Conservation (phyloP, 768 basidiomycete genomes). For the Russula sp. region DNA sequence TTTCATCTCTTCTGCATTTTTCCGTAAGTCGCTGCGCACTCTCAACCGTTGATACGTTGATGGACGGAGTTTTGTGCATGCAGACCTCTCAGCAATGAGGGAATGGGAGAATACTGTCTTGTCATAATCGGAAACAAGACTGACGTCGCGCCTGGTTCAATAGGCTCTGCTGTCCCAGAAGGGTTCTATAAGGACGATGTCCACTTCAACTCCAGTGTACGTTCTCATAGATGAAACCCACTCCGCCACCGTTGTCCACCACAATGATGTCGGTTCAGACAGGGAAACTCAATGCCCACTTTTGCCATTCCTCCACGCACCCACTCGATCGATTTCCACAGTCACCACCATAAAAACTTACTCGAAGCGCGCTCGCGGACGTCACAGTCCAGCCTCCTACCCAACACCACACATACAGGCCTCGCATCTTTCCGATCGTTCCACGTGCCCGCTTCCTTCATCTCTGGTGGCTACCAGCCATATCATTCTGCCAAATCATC, state of each 20-base stretch:
- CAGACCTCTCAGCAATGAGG: slow-evolving; percentile 65
- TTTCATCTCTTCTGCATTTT: too few relatives aligned
- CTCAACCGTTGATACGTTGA: slow-evolving; percentile 73
- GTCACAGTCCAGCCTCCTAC: slow-evolving; percentile 40
- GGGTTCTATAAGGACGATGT: too few relatives aligned
- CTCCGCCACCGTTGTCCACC: too few relatives aligned
- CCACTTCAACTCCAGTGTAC: too few relatives aligned
- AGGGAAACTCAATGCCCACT: neutral
- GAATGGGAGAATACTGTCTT: slow-evolving; percentile 61
- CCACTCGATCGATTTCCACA: slow-evolving; percentile 38
- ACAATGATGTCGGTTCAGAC: slow-evolving; percentile 27
- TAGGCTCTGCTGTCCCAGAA: too few relatives aligned
- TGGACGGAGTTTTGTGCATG: slow-evolving; percentile 71
- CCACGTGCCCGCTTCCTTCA: slow-evolving; percentile 77
- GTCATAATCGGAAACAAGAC: slow-evolving; percentile 74
- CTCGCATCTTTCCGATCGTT: slow-evolving; percentile 68
- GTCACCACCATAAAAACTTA: slow-evolving; percentile 34
- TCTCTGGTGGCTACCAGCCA: slow-evolving; percentile 57
- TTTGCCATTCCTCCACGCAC: slow-evolving; percentile 32
- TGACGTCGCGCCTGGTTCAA: slow-evolving; percentile 48
- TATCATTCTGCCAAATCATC: slow-evolving; percentile 52
- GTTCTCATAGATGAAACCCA: slow-evolving; percentile 15
- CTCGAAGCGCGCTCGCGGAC: slow-evolving; percentile 49
- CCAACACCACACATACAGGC: slow-evolving; percentile 53
- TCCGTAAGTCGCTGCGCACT: slow-evolving; percentile 52